A percentile compares a stretch with the other conserved stretches of the same genome.
phyloP scores from a whole-genome alignment of 2,329 filamentous ascomycete genomes.

The Ceratocystis lukuohia region DNA sequence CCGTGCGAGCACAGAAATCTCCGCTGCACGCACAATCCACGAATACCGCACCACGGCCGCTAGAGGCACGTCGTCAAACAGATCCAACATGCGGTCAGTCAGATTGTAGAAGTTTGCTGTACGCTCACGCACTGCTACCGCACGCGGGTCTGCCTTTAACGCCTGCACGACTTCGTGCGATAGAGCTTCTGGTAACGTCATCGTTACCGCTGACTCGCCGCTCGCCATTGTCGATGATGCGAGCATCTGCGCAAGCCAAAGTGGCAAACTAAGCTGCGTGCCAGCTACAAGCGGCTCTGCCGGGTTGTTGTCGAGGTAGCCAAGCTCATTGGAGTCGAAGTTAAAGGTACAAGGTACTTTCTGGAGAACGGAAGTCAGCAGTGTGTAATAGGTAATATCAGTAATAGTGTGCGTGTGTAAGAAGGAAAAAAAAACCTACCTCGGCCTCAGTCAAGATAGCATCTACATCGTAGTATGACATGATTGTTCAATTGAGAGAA shows the following conservation, averaged over 20 bases:
- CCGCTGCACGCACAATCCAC: constrained; percentile 66
- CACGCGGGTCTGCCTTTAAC: constrained; percentile 75
- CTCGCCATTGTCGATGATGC: constrained; percentile 47
- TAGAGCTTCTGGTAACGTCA: constrained; percentile 69
- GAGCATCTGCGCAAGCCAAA: constrained; percentile 94
- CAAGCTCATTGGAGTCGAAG: constrained; percentile 72
- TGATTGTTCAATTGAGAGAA: constrained; percentile 19
- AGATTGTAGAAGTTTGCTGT: constrained; percentile 81
- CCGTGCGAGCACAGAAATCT: constrained; percentile 78
- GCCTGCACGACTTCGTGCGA: constrained; percentile 73
- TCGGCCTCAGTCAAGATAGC: constrained; percentile 76
- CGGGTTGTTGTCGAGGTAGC: constrained; percentile 77
- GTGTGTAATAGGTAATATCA: constrained; percentile 14
- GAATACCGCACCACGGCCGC: constrained; percentile 63
- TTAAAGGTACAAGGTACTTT: constrained; percentile 96
- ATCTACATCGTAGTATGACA: constrained; percentile 78
- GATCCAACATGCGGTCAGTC: constrained; percentile 69
- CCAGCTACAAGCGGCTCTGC: constrained; percentile 58
- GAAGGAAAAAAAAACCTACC: constrained; percentile 31
- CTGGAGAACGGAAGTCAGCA: constrained; percentile 30
- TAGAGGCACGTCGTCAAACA: constrained; percentile 72
- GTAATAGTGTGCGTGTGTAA: background rate
- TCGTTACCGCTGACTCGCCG: constrained; percentile 48
- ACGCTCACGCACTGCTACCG: constrained; percentile 70
- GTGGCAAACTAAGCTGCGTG: constrained; percentile 67